Percentiles rank a stretch among this genome's conserved stretches.
phyloP scores from a whole-genome alignment of 2,329 filamentous ascomycete species.

The Cladophialophora immunda region DNA sequence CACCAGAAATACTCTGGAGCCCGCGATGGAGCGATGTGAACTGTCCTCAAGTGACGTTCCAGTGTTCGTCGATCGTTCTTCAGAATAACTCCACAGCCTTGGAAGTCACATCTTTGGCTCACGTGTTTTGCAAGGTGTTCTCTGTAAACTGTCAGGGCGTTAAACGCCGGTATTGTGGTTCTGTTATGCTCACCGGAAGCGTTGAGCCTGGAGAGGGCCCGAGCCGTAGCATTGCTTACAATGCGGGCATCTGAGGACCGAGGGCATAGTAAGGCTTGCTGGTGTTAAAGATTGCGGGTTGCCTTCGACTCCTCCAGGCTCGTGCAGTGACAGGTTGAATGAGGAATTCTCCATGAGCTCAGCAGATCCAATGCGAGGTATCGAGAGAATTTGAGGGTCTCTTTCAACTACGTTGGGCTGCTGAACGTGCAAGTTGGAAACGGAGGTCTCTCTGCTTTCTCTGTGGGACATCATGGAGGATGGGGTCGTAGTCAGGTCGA shows the following conservation, averaged over 20 bases:
- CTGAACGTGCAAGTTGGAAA: neutral
- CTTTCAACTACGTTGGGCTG: neutral
- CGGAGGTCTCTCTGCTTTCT: neutral
- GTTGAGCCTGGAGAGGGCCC: neutral
- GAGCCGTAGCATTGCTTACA: neutral
- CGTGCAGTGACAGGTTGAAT: neutral
- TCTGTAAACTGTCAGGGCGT: neutral
- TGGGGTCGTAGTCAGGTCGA: neutral
- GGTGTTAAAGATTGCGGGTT: neutral
- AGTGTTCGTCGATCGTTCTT: slow-evolving; percentile 6
- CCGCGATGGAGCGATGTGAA: neutral
- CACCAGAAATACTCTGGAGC: neutral
- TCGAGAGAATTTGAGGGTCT: neutral
- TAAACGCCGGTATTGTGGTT: too few species aligned
- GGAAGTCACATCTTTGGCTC: neutral
- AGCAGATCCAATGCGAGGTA: neutral
- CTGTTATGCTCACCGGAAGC: slow-evolving; percentile 5
- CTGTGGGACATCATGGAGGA: neutral
- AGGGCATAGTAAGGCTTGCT: neutral
- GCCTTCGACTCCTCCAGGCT: neutral
- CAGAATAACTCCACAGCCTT: neutral
- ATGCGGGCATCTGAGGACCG: neutral
- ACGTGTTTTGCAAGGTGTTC: neutral
- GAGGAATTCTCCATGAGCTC: neutral
- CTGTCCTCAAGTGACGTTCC: slow-evolving; percentile 7